phyloP scores from a whole-genome alignment of 257 asterid genomes.

The Nicotiana attenuata region DNA sequence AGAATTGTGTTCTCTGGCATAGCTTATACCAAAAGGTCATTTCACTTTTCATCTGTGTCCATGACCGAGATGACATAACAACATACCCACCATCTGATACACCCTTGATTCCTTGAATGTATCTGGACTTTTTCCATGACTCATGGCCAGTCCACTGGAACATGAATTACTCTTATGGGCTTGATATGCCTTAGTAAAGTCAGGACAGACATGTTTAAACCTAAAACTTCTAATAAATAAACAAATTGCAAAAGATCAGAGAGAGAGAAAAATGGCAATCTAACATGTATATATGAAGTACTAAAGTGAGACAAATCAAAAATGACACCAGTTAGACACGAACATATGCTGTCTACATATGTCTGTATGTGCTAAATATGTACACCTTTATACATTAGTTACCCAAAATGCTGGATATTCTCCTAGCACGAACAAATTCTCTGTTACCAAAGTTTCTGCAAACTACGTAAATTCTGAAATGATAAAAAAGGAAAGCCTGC shows the following conservation, averaged over 20 bases:
- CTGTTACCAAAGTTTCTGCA: no score
- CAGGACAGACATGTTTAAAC: neutral
- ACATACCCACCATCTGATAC: neutral
- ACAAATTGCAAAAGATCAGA: neutral
- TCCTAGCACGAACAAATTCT: no score
- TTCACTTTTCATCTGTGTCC: neutral
- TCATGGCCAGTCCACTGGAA: neutral
- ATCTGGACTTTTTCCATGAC: neutral
- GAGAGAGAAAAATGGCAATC: neutral
- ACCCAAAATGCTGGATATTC: no score
- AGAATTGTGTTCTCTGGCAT: neutral
- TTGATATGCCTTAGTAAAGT: neutral
- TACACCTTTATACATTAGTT: no score
- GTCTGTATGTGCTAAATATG: neutral
- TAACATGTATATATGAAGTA: neutral
- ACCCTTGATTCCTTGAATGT: neutral
- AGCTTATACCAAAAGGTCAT: constrained; percentile 2
- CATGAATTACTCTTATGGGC: neutral
- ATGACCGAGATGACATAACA: neutral
- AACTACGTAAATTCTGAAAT: no score
- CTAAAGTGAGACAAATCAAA: neutral
- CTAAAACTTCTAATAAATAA: neutral
- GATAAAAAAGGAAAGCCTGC: no score
- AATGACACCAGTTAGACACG: neutral
- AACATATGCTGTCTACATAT: neutral